Evolutionary conservation across 192 early-diverging fungal genomes (phyloP).

Genomic region (Gamsiella multidivaricata): DNA sequence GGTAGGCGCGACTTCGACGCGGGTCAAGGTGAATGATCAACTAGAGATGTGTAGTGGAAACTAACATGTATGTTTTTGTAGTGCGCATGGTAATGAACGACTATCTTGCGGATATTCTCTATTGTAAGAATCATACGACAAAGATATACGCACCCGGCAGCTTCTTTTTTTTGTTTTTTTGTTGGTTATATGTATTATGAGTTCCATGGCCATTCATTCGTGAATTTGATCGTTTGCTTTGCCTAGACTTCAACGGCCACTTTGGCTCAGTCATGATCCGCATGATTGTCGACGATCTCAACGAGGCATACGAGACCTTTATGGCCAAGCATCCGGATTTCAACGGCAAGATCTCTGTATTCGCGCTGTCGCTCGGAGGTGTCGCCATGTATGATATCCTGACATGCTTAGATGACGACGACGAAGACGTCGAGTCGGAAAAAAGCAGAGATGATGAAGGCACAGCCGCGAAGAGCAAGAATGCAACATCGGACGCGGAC

Average conservation of each 20-base stretch:
- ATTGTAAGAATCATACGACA: constrained; percentile 50
- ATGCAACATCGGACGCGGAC: neutral
- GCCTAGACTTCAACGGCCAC: constrained; percentile 57
- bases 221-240: too few species aligned
- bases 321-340: constrained; percentile 68
- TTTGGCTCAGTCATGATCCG: constrained; percentile 64
- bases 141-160: too few species aligned
- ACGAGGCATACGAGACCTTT: constrained; percentile 66
- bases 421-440: constrained; percentile 19
- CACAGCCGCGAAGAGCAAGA: neutral
- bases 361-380: constrained; percentile 78
- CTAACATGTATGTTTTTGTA: neutral
- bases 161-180: too few species aligned
- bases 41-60: too few species aligned
- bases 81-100: constrained; percentile 60
- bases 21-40: neutral
- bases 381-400: constrained; percentile 77
- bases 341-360: constrained; percentile 66
- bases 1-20: too few species aligned
- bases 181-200: too few species aligned
- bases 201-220: too few species aligned
- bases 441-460: constrained; percentile 31
- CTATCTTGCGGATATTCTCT: constrained; percentile 55
- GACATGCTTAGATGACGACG: constrained; percentile 54
- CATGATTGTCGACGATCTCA: constrained; percentile 66